Base-by-base conservation (phyloP, 495 filamentous ascomycete species). In the Mytilinidion resinicola region DNA sequence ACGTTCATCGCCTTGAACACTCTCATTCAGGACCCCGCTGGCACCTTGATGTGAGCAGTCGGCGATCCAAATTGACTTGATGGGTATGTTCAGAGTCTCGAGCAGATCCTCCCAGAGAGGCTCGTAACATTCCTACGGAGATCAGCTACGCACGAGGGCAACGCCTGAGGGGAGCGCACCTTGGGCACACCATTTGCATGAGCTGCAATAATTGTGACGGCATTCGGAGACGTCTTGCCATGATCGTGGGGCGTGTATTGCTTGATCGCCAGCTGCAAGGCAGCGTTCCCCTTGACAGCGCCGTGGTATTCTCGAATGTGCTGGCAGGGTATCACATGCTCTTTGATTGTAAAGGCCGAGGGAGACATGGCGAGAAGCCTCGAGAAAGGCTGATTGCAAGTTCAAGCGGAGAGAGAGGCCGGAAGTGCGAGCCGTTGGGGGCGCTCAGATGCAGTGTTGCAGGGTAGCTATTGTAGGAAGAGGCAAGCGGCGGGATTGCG, bases 131-230 rank as follows among this genome's bases (percentile, higher is more conserved):
- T n/a, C n/a, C n/a, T n/a, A n/a, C n/a, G n/a, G n/a, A n/a, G n/a
- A n/a, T n/a, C n/a, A n/a, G n/a, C n/a, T n/a, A n/a, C n/a, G n/a
- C 12, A 41, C 9, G 14, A 46, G 2, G 10, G 25, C 12, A 38
- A 15, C 9, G 12, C 33, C 20, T 20, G 5, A 47, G 2, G 6
- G 11, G 10, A 50, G n/a, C n/a, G n/a, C 51, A 68, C 74, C 67
- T 77, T 78, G 4, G 68, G 66, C 25, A 72, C 75, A 42, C 68
- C 75, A 61, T 73, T 70, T 19, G 69, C 75, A 61, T 77, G 75
- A 8, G 69, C 67, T n/a, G 70, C 70, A 53, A 77, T 69, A 37
- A 77, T 59, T 11, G 75, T 76, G 4, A 76, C 51, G 15, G 68
- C 63, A 42, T 66, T 64, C 15, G 55, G 51, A 30, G 60, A 36